Evolutionary conservation across 257 asterid species (phyloP), one percentile per base, ranked within the genome.

Genomic region (Voacanga thouarsii): DNA sequence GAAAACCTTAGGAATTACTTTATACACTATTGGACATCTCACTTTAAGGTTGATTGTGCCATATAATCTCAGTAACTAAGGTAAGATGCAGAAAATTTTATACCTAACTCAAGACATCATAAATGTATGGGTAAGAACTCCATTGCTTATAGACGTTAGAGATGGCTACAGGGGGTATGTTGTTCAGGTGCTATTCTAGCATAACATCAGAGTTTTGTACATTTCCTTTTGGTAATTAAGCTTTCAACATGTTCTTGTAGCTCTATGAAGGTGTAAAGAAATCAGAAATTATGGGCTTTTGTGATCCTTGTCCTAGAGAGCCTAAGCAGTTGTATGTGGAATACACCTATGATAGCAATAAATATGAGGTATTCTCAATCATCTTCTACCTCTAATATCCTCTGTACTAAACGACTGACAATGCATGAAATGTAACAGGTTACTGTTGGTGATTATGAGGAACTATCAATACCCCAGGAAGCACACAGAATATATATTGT

Each of bases 201-300:
- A n/a, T n/a, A n/a, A n/a, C n/a, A 57, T 57, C 65, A 23, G 65
- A 57, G 30, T 11, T 57, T 57, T 15, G 23, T 33, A 45, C 71
- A 30, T 33, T 64, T 7, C 3, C 28, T 5, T 37, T 12, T 2
- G 45, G 18, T 68, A 43, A 41, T 41, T 16, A 41, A 28, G 23
- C 68, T 77, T 21, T 30, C 61, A 60, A 56, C 64, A 26, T 69
- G 69, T 79, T 56, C 80, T 45, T 86, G 86, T 90, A 96, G 99
- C 92, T 96, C 39, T 97, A 96, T 30, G 93, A 86, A 63, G 97
- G 98, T 53, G 95, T 94, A 65, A 94, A 92, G 85, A 94, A 93
- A 82, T 93, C 97, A 0, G 98, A 98, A 77, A 94, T 96, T 69
- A 96, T 96, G 98, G 99, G 99, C n/a, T 96, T 91, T 80, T 96